Percentiles rank a stretch among this genome's conserved stretches.
Conservation (phyloP, 2,329 filamentous ascomycete genomes). For the Fusarium ambrosium region DNA sequence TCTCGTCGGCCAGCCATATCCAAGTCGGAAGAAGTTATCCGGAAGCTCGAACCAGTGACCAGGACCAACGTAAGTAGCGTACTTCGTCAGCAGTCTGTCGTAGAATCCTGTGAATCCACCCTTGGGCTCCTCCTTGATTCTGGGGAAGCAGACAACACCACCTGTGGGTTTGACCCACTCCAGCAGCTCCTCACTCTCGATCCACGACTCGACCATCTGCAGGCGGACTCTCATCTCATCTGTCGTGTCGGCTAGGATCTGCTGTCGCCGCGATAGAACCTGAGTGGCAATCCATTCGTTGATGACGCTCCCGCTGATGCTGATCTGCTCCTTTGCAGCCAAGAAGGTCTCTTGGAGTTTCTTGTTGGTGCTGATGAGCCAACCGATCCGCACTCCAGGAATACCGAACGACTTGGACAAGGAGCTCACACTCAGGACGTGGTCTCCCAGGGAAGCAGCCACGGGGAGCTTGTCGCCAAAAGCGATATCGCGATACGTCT, state of each 20-base stretch:
- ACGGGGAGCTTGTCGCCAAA: constrained; percentile 25
- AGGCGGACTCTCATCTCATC: constrained; percentile 40
- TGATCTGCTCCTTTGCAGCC: constrained; percentile 44
- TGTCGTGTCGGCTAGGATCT: constrained; percentile 19
- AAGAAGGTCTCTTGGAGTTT: constrained; percentile 39
- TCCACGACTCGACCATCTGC: constrained; percentile 38
- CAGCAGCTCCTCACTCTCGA: constrained; percentile 39
- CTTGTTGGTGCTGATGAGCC: constrained; percentile 31
- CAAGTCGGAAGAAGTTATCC: constrained; percentile 43
- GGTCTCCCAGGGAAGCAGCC: constrained; percentile 28
- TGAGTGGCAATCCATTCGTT: constrained; percentile 42
- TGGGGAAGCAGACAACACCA: constrained; percentile 44
- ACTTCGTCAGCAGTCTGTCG: constrained; percentile 30
- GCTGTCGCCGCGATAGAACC: constrained; percentile 25
- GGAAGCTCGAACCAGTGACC: constrained; percentile 44
- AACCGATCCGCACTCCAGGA: constrained; percentile 41
- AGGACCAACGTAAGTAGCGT: constrained; percentile 41
- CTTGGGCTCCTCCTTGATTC: constrained; percentile 37
- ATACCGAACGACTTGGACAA: constrained; percentile 43
- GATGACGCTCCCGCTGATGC: constrained; percentile 40
- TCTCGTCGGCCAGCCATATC: constrained; percentile 43
- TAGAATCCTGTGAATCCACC: constrained; percentile 38
- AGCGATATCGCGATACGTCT: constrained; percentile 40
- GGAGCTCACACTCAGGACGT: constrained; percentile 41
- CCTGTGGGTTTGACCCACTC: constrained; percentile 44